Percentiles rank a stretch among this genome's conserved stretches.
These are phyloP conservation scores for Trifolium subterraneum DNA, from an alignment of 306 rosid species.

Conservation along the genomic window DNA sequence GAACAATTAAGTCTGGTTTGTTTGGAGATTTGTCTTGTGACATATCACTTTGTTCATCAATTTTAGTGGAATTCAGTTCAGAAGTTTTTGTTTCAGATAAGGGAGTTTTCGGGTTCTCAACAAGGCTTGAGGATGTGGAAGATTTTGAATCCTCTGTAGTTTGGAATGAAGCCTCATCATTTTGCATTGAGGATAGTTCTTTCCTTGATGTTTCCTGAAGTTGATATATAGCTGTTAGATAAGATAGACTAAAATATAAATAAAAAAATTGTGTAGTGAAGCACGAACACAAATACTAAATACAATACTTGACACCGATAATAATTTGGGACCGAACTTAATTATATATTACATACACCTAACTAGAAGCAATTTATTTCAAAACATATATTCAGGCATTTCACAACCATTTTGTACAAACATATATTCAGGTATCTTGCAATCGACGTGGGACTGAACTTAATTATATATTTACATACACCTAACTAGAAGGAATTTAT, in stretches of 20 bases:
- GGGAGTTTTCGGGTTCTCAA: constrained; percentile 58
- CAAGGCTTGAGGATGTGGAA: constrained; percentile 49
- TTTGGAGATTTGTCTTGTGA: constrained; percentile 60
- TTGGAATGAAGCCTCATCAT: constrained; percentile 47
- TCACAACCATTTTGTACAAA: too few species aligned
- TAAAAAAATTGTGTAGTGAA: neutral
- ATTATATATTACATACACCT: too few species aligned
- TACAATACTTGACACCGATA: too few species aligned
- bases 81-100: constrained; percentile 58
- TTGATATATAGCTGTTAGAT: constrained; percentile 30
- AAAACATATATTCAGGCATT: too few species aligned
- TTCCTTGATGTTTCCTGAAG: constrained; percentile 59
- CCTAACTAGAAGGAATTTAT: too few species aligned
- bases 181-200: constrained; percentile 50
- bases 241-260: constrained; percentile 2
- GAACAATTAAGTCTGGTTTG: constrained; percentile 77
- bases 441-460: too few species aligned
- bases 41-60: constrained; percentile 58
- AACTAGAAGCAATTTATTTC: too few species aligned
- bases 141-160: constrained; percentile 51
- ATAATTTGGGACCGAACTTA: too few species aligned
- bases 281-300: too few species aligned
- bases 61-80: constrained; percentile 52
- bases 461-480: too few species aligned
- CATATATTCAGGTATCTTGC: too few species aligned